Base-by-base conservation (phyloP, 352 stramenopile genomes). In the Phytophthora aleatoria region DNA sequence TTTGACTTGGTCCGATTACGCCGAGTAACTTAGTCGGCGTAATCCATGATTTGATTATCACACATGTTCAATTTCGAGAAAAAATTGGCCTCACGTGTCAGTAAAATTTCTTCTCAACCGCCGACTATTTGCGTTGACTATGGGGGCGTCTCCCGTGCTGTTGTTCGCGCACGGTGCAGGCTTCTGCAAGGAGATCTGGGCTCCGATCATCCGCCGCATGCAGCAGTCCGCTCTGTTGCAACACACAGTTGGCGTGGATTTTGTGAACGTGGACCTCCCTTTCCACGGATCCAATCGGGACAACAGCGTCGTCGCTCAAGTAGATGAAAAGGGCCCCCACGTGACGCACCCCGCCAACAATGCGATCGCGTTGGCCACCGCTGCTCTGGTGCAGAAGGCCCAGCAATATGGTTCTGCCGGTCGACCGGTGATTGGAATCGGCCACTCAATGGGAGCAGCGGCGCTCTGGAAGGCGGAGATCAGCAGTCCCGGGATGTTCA, bases 111-210 rank as follows among this genome's bases (percentile, higher is more conserved):
- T 20, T 20, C 20, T 20, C 20, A 20, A 20, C 20, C 20, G 20
- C 20, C 20, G 20, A 20, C 20, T 20, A 20, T 20, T 20, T 20
- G 20, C 20, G 20, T 20, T 20, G 20, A 31, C 12, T 44, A 57
- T 57, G 50, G 36, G 13, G 30, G 16, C 24, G 42, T 49, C 58
- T 68, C 55, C 68, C 60, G 44, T 82, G 38, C 64, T 86, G 64
- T 56, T 86, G 7, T 86, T 86, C 57, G 63, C 64, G 7, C 77
- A 86, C 53, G 77, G 69, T 33, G 69, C 66, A 6, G 70, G 77
- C 28, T 83, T 81, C 64, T 83, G 67, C 54, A 82, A 78, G 55
- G 70, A 83, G n/a, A 71, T 57, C 53, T 86, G 77, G 77, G 47
- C 58, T 4, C 74, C 74, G 43, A 84, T 82, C 33, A 69, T 79